phyloP scores from a whole-genome alignment of 768 basidiomycete species.

The Tylopilus cervinicoccineus region DNA sequence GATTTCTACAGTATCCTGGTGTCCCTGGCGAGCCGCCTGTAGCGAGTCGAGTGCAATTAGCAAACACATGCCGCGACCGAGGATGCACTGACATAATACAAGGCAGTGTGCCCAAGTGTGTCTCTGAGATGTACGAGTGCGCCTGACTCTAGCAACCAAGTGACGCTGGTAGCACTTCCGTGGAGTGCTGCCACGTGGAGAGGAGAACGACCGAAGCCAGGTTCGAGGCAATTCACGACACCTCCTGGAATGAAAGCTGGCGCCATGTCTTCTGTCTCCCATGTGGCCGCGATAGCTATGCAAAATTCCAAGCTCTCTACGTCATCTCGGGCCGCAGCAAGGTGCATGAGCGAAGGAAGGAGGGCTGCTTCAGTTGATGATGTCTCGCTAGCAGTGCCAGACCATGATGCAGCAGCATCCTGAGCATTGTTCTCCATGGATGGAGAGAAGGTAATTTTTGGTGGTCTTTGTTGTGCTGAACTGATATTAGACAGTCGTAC shows the following conservation, averaged over 20 bases:
- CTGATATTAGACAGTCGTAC: slow-evolving; percentile 56
- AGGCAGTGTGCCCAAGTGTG: slow-evolving; percentile 71
- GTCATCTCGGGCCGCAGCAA: slow-evolving; percentile 73
- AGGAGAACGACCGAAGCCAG: slow-evolving; percentile 68
- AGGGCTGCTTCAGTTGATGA: slow-evolving; percentile 65
- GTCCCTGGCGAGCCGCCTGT: slow-evolving; percentile 74
- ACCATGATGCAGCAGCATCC: slow-evolving; percentile 60
- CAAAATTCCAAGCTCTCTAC: slow-evolving; percentile 59
- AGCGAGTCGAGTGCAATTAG: neutral
- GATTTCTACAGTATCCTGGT: slow-evolving; percentile 54
- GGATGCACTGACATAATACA: slow-evolving; percentile 64
- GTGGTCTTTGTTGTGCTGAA: slow-evolving; percentile 34
- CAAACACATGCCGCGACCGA: neutral
- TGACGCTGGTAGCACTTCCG: slow-evolving; percentile 44
- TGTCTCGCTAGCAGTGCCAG: slow-evolving; percentile 74
- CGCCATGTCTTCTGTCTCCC: slow-evolving; percentile 21
- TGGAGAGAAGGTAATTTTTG: slow-evolving; percentile 35
- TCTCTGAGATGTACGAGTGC: slow-evolving; percentile 84
- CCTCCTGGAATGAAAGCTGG: slow-evolving; percentile 50
- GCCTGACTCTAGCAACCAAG: slow-evolving; percentile 60
- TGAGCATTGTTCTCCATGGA: slow-evolving; percentile 37
- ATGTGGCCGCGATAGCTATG: slow-evolving; percentile 31
- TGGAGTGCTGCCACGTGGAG: slow-evolving; percentile 77
- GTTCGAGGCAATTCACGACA: slow-evolving; percentile 68
- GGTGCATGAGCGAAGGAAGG: slow-evolving; percentile 73